Conservation (phyloP, 2,329 filamentous ascomycete species). For the Arachnomyces sp. region DNA sequence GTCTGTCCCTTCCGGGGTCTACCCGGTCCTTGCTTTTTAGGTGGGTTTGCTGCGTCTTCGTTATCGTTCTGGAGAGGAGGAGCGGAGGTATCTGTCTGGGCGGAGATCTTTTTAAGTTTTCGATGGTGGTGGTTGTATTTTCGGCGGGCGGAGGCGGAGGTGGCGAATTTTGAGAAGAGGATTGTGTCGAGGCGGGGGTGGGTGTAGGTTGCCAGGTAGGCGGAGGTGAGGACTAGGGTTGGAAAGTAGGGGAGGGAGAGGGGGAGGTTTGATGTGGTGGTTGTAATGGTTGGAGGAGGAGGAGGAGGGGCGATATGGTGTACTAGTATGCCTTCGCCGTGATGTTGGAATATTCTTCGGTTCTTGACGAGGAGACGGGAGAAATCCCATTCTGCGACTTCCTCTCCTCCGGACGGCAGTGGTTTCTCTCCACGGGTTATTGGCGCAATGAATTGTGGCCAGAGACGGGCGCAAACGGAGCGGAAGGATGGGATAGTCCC, state of each 20-base stretch:
- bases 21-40: slow-evolving; percentile 16
- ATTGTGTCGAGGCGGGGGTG: slow-evolving; percentile 41
- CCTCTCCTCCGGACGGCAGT: slow-evolving; percentile 7
- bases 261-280: slow-evolving; percentile 17
- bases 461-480: slow-evolving; percentile 64
- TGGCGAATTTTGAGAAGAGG: slow-evolving; percentile 44
- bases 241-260: slow-evolving; percentile 39
- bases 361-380: slow-evolving; percentile 64
- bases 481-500: slow-evolving; percentile 69
- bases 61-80: slow-evolving; percentile 15
- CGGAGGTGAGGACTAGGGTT: slow-evolving; percentile 40
- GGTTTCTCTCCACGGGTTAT: slow-evolving; percentile 59
- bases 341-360: slow-evolving; percentile 37
- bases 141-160: slow-evolving; percentile 34
- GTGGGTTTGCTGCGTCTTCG: slow-evolving; percentile 23
- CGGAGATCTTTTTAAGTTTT: slow-evolving; percentile 26
- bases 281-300: neutral
- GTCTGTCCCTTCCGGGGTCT: too few species aligned
- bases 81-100: slow-evolving; percentile 22
- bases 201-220: slow-evolving; percentile 42
- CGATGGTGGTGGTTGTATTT: slow-evolving; percentile 39
- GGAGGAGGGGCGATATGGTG: slow-evolving; percentile 29
- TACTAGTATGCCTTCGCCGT: slow-evolving; percentile 38
- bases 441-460: slow-evolving; percentile 77
- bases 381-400: slow-evolving; percentile 68